phyloP scores from a whole-genome alignment of 352 stramenopile species.

The Globisporangium splendens region DNA sequence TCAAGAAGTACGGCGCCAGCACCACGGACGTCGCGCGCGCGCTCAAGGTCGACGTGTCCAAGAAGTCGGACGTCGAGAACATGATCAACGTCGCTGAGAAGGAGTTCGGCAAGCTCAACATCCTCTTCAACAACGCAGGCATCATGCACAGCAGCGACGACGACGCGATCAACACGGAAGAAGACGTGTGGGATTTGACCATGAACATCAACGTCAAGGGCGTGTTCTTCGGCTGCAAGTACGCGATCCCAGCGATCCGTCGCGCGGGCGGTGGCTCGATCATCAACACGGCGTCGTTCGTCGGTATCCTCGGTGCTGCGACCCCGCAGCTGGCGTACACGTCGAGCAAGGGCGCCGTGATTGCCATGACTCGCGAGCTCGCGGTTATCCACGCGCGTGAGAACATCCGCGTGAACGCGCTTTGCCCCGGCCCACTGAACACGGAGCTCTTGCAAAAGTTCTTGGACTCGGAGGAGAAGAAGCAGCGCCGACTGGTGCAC shows the following conservation, averaged over 20 bases:
- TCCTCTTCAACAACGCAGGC: slow-evolving; percentile 88
- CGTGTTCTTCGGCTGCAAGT: slow-evolving; percentile 88
- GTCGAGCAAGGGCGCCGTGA: slow-evolving; percentile 84
- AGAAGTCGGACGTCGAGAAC: slow-evolving; percentile 58
- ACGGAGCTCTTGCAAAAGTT: slow-evolving; percentile 88
- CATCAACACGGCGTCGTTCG: slow-evolving; percentile 88
- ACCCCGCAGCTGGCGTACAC: slow-evolving; percentile 89
- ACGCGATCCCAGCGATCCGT: slow-evolving; percentile 77
- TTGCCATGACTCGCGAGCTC: slow-evolving; percentile 84
- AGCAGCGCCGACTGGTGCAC: slow-evolving; percentile 82
- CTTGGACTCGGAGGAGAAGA: slow-evolving; percentile 79
- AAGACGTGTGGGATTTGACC: slow-evolving; percentile 82
- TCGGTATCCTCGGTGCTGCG: slow-evolving; percentile 72
- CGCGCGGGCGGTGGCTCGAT: slow-evolving; percentile 79
- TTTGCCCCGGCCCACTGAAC: slow-evolving; percentile 83
- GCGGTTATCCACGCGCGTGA: slow-evolving; percentile 83
- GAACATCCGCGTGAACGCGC: slow-evolving; percentile 87
- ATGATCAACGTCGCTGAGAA: slow-evolving; percentile 79
- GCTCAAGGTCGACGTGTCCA: slow-evolving; percentile 73
- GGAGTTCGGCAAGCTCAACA: slow-evolving; percentile 71
- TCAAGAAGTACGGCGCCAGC: slow-evolving; percentile 49
- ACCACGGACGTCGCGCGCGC: slow-evolving; percentile 47
- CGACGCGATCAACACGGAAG: slow-evolving; percentile 68
- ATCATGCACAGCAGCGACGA: slow-evolving; percentile 85
- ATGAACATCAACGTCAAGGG: slow-evolving; percentile 89